Evolutionary conservation across 768 basidiomycete species (phyloP).

Genomic region (Termitomyces sp.): DNA sequence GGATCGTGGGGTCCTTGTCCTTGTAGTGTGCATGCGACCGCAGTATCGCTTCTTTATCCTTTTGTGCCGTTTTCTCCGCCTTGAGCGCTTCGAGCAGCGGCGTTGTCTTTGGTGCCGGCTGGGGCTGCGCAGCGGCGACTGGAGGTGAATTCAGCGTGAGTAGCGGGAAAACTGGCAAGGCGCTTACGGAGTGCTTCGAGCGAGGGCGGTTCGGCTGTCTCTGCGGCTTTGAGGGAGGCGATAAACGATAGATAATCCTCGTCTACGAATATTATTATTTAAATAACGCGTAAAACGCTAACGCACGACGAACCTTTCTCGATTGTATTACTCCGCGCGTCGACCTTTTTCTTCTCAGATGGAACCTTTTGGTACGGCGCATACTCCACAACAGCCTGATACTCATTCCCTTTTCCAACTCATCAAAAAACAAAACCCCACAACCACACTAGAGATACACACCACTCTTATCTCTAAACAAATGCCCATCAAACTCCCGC

Average conservation of each 20-base stretch:
- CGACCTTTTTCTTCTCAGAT: conserved; percentile 66
- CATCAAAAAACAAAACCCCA: background rate
- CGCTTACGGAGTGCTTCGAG: conserved; percentile 60
- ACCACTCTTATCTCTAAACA: conserved; percentile 92
- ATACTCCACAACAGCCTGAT: conserved; percentile 87
- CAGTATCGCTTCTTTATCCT: conserved; percentile 68
- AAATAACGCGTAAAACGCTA: too few relatives aligned
- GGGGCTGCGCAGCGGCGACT: conserved; percentile 65
- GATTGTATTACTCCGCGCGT: conserved; percentile 81
- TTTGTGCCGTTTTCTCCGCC: conserved; percentile 69
- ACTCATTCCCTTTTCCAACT: conserved; percentile 66
- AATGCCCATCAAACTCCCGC: conserved; percentile 83
- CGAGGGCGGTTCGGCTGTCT: conserved; percentile 49
- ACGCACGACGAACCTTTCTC: conserved; percentile 60
- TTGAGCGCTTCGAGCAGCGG: conserved; percentile 93
- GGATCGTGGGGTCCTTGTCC: conserved; percentile 28
- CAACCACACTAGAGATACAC: conserved; percentile 44
- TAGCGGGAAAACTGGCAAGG: background rate
- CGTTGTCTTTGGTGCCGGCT: conserved; percentile 70
- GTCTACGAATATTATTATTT: conserved; percentile 36
- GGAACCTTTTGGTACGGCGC: conserved; percentile 90
- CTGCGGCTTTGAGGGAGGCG: conserved; percentile 55
- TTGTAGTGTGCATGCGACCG: conserved; percentile 74
- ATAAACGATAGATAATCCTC: conserved; percentile 83
- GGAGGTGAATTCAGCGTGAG: background rate